Conservation (phyloP, 2,329 filamentous ascomycete species). For the Aspergillus arachidicola region DNA sequence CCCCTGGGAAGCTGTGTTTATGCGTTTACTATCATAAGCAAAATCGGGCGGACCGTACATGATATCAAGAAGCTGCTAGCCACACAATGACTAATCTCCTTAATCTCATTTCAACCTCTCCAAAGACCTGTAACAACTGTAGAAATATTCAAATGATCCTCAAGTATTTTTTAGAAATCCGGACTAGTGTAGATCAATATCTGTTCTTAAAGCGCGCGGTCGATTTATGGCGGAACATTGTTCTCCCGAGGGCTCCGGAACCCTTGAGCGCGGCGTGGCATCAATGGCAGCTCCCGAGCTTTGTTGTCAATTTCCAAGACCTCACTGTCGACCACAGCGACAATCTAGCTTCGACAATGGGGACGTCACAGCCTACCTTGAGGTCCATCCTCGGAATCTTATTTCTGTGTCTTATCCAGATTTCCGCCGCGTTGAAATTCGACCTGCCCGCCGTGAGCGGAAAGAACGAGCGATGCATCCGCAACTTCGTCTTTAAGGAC, state of each 20-base stretch:
- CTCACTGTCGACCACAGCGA: conserved; percentile 16
- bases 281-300: conserved; percentile 32
- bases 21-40: not conserved
- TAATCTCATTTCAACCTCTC: not conserved
- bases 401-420: conserved; percentile 37
- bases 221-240: conserved; percentile 30
- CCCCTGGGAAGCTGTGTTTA: not conserved
- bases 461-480: conserved; percentile 82
- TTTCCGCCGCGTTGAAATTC: conserved; percentile 79
- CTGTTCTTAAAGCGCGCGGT: conserved; percentile 5
- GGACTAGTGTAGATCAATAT: not conserved
- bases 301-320: conserved; percentile 24
- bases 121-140: too few relatives aligned
- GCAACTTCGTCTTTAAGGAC: conserved; percentile 91
- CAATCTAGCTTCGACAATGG: conserved; percentile 31
- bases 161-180: not conserved
- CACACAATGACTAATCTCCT: not conserved
- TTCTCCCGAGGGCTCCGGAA: conserved; percentile 23
- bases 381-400: conserved; percentile 35
- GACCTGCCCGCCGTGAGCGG: conserved; percentile 73
- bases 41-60: conserved; percentile 1
- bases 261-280: conserved; percentile 39
- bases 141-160: not conserved
- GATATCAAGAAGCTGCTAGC: not conserved
- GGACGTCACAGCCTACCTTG: conserved; percentile 31